A percentile compares a stretch with the other conserved stretches of the same genome.
Conservation (phyloP, 257 asterid genomes). For the Ilex asprella region DNA sequence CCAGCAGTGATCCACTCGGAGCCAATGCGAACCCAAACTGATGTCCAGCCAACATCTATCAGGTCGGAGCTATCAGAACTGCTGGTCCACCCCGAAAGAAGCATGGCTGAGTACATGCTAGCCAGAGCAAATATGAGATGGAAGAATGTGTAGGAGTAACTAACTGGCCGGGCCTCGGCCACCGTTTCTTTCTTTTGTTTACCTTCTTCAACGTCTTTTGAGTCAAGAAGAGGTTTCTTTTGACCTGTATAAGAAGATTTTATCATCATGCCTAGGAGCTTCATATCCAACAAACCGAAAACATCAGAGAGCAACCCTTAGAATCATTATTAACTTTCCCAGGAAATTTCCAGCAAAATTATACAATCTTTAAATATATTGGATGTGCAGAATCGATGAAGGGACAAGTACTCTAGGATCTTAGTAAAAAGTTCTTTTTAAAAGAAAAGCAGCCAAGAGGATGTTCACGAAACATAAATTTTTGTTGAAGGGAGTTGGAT, state of each 20-base stretch:
- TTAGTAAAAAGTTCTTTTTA: no score
- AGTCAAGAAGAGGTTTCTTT: constrained; percentile 55
- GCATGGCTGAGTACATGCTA: constrained; percentile 99
- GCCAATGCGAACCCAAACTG: constrained; percentile 84
- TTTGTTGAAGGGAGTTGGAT: no score
- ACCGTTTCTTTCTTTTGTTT: constrained; percentile 44
- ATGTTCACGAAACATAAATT: no score
- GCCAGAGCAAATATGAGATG: constrained; percentile 94
- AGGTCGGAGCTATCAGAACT: constrained; percentile 57
- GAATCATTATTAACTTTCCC: not conserved
- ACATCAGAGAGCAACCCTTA: not conserved
- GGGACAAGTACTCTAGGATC: no score
- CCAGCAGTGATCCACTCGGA: constrained; percentile 90
- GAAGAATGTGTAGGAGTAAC: constrained; percentile 89
- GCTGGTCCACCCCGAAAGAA: constrained; percentile 93
- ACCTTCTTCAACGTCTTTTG: constrained; percentile 71
- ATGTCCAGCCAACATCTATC: constrained; percentile 89
- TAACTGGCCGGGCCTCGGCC: constrained; percentile 64
- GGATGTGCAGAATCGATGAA: no score
- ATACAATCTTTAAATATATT: no score
- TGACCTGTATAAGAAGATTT: constrained; percentile 37
- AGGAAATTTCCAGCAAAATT: no score
- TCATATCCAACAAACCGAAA: not conserved
- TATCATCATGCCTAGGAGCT: not conserved
- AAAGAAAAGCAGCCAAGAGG: no score